These are phyloP conservation scores for Glycine tomentella DNA, from an alignment of 306 rosid species.

Conservation along the genomic window DNA sequence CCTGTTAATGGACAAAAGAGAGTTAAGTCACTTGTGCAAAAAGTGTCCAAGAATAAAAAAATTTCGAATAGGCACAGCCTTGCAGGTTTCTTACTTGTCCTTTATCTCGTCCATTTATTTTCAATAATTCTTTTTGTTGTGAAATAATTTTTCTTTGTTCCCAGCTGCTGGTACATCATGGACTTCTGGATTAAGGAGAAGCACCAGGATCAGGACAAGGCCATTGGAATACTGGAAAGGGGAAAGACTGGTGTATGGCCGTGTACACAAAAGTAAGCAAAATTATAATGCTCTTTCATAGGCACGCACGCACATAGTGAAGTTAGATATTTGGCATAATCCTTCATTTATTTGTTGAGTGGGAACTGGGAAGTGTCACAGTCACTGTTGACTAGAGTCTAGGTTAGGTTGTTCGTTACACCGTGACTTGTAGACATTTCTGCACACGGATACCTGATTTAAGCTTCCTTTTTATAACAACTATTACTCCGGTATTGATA, in stretches of 20 bases:
- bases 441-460: too few relatives aligned
- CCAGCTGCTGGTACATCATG: constrained; percentile 74
- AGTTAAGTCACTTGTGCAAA: constrained; percentile 38
- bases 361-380: neutral
- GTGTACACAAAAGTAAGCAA: constrained; percentile 76
- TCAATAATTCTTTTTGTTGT: neutral
- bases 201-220: constrained; percentile 82
- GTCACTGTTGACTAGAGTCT: too few relatives aligned
- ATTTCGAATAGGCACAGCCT: constrained; percentile 64
- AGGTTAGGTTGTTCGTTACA: too few relatives aligned
- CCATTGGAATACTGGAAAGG: constrained; percentile 96
- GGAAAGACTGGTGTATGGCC: constrained; percentile 77
- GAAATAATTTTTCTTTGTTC: constrained; percentile 32
- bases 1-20: constrained; percentile 51
- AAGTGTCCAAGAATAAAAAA: constrained; percentile 38
- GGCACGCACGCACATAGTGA: neutral
- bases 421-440: too few relatives aligned
- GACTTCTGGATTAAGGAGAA: constrained; percentile 76
- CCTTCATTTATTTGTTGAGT: constrained; percentile 17
- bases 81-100: constrained; percentile 62
- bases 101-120: constrained; percentile 39
- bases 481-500: neutral
- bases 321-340: constrained; percentile 17
- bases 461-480: too few relatives aligned
- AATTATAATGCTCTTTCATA: neutral